phyloP scores from a whole-genome alignment of 2,329 filamentous ascomycete genomes.

The Clarireedia homoeocarpa region DNA sequence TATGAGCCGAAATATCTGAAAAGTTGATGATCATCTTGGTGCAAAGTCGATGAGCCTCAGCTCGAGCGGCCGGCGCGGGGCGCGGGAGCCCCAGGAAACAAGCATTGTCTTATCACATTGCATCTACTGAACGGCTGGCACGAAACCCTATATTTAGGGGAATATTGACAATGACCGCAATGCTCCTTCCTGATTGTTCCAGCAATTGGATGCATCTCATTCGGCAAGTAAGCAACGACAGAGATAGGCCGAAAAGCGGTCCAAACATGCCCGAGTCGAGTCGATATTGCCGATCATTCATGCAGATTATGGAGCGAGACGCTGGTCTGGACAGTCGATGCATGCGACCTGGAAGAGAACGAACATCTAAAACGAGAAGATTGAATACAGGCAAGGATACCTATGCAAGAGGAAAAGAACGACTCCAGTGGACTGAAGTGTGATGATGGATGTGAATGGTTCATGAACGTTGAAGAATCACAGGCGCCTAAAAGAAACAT shows the following conservation, averaged over 20 bases:
- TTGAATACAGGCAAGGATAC: background rate
- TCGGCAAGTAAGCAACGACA: too few relatives aligned
- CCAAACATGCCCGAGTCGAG: too few relatives aligned
- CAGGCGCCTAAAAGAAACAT: too few relatives aligned
- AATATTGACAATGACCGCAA: background rate
- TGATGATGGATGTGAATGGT: too few relatives aligned
- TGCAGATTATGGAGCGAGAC: constrained; percentile 17
- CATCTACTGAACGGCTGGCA: background rate
- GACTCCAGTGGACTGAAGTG: background rate
- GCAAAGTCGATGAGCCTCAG: too few relatives aligned
- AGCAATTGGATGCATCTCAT: too few relatives aligned
- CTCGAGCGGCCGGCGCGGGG: background rate
- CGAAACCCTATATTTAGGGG: background rate
- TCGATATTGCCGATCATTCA: background rate
- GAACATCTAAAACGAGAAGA: background rate
- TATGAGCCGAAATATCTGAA: too few relatives aligned
- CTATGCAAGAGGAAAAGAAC: constrained; percentile 11
- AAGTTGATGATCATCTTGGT: too few relatives aligned
- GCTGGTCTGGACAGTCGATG: constrained; percentile 14
- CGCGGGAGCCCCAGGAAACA: background rate
- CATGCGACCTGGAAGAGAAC: constrained; percentile 16
- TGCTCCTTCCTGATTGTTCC: background rate
- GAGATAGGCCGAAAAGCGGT: too few relatives aligned
- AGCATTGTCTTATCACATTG: background rate
- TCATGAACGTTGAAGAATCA: too few relatives aligned